Conservation (phyloP, 2,329 filamentous ascomycete genomes). For the Aspergillus fructus region DNA sequence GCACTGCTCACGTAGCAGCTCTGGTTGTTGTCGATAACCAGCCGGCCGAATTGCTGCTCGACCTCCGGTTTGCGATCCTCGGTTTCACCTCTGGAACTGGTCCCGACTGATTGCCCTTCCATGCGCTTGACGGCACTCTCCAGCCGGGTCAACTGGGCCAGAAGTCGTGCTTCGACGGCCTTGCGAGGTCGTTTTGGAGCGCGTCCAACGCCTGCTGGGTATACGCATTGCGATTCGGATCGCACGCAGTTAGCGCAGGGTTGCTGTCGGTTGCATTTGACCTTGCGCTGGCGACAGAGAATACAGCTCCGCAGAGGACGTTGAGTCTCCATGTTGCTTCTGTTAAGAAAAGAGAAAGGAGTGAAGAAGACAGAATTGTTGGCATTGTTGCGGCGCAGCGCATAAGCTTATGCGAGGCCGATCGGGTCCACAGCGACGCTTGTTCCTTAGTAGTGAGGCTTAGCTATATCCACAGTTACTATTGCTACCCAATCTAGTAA, state of each 20-base stretch:
- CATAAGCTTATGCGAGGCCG: conserved; percentile 16
- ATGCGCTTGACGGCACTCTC: conserved; percentile 58
- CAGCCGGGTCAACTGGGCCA: conserved; percentile 54
- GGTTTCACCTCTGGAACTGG: neutral
- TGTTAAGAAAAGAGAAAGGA: neutral
- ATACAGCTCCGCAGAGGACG: conserved; percentile 24
- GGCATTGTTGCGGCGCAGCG: neutral
- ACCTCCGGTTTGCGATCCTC: conserved; percentile 24
- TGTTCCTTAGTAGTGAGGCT: neutral
- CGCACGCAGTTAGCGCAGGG: conserved; percentile 48
- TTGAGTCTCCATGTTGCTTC: neutral
- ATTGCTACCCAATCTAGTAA: neutral
- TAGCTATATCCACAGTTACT: neutral
- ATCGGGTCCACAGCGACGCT: neutral
- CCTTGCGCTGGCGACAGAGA: conserved; percentile 40
- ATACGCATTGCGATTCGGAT: conserved; percentile 36
- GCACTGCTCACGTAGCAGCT: conserved; percentile 63
- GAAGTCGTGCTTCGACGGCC: conserved; percentile 29
- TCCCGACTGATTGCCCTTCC: conserved; percentile 35
- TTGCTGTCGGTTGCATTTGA: conserved; percentile 43
- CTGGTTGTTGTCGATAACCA: conserved; percentile 60
- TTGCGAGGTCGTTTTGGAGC: conserved; percentile 17
- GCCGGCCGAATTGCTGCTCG: conserved; percentile 51
- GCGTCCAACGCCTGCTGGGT: conserved; percentile 25
- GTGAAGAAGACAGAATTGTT: neutral